Conservation (phyloP, 208 protist species). For the Trypanosoma platydactyli region DNA sequence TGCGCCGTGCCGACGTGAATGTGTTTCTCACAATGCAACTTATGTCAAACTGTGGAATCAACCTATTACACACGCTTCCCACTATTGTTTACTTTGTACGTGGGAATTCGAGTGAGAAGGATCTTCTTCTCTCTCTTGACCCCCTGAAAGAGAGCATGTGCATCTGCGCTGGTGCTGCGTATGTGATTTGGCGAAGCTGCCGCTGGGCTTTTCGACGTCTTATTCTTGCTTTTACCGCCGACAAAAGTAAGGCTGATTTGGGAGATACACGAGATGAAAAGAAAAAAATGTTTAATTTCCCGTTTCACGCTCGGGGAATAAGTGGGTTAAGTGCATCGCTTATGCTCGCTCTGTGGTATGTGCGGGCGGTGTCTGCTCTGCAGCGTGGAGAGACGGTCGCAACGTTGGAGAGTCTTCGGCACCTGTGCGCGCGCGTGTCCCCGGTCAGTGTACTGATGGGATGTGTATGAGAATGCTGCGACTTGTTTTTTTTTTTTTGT, state of each 20-base stretch:
- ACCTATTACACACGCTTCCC: slow-evolving; percentile 73
- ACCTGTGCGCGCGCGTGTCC: slow-evolving; percentile 40
- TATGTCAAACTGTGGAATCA: slow-evolving; percentile 55
- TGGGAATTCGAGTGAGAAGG: slow-evolving; percentile 38
- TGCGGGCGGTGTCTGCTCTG: slow-evolving; percentile 54
- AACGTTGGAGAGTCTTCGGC: slow-evolving; percentile 42
- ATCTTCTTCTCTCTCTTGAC: slow-evolving; percentile 39
- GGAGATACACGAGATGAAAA: slow-evolving; percentile 1
- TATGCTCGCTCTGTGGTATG: slow-evolving; percentile 58
- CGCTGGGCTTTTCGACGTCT: slow-evolving; percentile 35
- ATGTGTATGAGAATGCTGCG: neutral
- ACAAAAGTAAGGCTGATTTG: slow-evolving; percentile 20
- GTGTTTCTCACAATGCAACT: slow-evolving; percentile 76
- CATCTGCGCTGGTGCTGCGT: slow-evolving; percentile 62
- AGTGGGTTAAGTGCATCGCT: slow-evolving; percentile 44
- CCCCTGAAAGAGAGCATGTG: slow-evolving; percentile 60
- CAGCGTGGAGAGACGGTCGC: slow-evolving; percentile 47
- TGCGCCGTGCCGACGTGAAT: slow-evolving; percentile 66
- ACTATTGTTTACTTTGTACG: slow-evolving; percentile 53
- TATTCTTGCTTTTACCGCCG: slow-evolving; percentile 34
- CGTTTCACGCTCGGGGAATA: slow-evolving; percentile 11
- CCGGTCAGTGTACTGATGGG: slow-evolving; percentile 43
- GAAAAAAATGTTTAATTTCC: neutral
- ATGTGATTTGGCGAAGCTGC: slow-evolving; percentile 64
- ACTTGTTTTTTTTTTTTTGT: neutral